Base-by-base conservation (phyloP, 805 yeast genomes). In the Hermanozyma aechmeae region DNA sequence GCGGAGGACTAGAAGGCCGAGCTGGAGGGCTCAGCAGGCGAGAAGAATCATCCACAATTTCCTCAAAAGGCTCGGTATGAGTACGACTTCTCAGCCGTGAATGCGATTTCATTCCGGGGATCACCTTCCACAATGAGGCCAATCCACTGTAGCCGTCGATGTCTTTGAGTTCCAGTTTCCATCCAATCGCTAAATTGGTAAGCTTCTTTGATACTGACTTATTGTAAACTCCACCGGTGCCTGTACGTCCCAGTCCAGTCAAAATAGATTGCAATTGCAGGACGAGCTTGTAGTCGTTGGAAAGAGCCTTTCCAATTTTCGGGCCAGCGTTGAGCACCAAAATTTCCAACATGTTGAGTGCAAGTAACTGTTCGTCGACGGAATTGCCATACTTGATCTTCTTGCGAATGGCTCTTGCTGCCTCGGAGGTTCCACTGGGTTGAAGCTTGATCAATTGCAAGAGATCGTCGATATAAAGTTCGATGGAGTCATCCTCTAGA, bases 401-500 rank as follows among this genome's bases (percentile, higher is more conserved):
- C 63, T 92, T 92, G 28, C 98, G 69, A 14, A 92, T 58, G 1
- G 95, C 93, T 24, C 97, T 65, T 0, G 96, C 96, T 2, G 93
- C 89, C 51, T 92, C 99, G 19, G 64, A 53, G 1, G 67, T 53
- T 1, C 69, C 68, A 11, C 34, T 22, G 5, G 51, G 50, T 39
- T 61, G 69, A 18, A 58, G 43, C 30, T 52, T 47, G 34, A 62
- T 61, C 35, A 76, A 64, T 26, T 77, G 76, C 20, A 79, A 41
- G 26, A 81, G 59, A 36, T 73, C 80, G 11, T 73, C 61, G 24
- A 81, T 50, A 31, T 73, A 75, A 42, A 58, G 47, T 34, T 61
- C 69, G 14, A 60, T 42, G 4, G 58, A 35, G 30, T 48, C 48
- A 29, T 45, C 50, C 28, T 61, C 64, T 24, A 61, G 68, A 15